Evolutionary conservation across 192 early-diverging fungal species (phyloP), one percentile per base, ranked within the genome.

Genomic region (Mortierella alpina): DNA sequence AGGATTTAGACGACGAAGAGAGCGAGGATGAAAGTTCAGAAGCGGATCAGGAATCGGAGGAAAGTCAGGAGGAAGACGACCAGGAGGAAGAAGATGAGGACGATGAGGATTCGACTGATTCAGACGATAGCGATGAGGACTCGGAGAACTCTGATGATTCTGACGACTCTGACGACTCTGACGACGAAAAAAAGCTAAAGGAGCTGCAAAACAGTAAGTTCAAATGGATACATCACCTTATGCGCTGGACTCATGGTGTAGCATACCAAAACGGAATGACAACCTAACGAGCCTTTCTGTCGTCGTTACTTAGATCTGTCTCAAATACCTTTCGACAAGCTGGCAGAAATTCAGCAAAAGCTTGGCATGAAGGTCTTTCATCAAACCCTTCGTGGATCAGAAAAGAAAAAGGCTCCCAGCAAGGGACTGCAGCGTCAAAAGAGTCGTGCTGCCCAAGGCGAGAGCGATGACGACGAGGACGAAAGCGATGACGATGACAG

Each of bases 241-340:
- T 17, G 14, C 18, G 22, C 0, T 18, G 61, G 14, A 18, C 15
- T n/a, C 6, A 57, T 45, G 17, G 11, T 8, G 14, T 31, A 47
- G 22, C 11, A 7, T 13, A 9, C 18, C 18, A 15, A 9, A 17
- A 15, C 31, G 7, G 18, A 22, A 70, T 47, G 9, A n/a, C 39
- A 5, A 13, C 39, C 51, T 39, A n/a, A 41, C 65, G 14, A 64
- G 62, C 40, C 40, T 50, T 52, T 22, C 55, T 58, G 7, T 57
- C 50, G 23, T 51, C 50, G 58, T 20, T 31, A 41, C 2, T 42
- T 73, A 88, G 85, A 73, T 75, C 87, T 96, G 6, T 91, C 93
- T 7, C 90, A 93, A 55, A 89, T 95, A 17, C 90, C 94, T 9
- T 96, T 96, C 75, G 91, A 90, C 69, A 89, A 95, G 66, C 76